Base-by-base conservation (phyloP, 148 eudicot species). In the Rhododendron kiyosumense region DNA sequence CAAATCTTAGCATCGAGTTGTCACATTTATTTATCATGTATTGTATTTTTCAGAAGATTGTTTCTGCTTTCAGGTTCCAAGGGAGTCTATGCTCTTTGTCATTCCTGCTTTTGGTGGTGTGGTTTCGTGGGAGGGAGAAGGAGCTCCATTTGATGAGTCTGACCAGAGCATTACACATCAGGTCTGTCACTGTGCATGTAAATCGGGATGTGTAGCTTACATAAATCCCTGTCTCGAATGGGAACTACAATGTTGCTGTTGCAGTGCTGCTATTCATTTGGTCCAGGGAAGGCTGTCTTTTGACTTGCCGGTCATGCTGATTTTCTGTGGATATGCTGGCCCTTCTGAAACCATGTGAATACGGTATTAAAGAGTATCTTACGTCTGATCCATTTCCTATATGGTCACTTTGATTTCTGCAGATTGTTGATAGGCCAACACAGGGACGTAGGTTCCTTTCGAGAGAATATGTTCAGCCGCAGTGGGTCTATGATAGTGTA, bases 51-150 rank as follows among this genome's bases (percentile, higher is more conserved):
- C 43, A 52, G n/a, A 43, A 28, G 51, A 59, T 51, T 18, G 11
- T 63, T 46, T 83, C n/a, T 59, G 3, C 51, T 74, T 91, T 74
- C 89, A 96, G 99, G 98, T 95, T 78, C 98, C 98, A 7, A 92
- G 98, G 79, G 99, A 97, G 90, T 93, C 98, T 2, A 87, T 97
- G 90, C 95, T 95, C 34, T 97, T 97, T 89, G 91, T 95, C 57
- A 93, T 97, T 85, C 93, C 98, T 89, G 93, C 99, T 74, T 97
- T 97, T 89, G 99, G 98, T 83, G 99, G 99, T 84, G 86, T 59
- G 84, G 98, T 94, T 54, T 97, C 99, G 57, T 97, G 99, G 99
- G 98, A 97, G 75, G 99, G 99, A 81, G 93, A 91, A 83, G 99
- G 95, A 57, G 93, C 98, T 88, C 99, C 99, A 80, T 95, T 92